Evolutionary conservation across 2,329 filamentous ascomycete genomes (phyloP), one percentile per base, ranked within the genome.

Genomic region (Pseudogymnoascus pannorum): DNA sequence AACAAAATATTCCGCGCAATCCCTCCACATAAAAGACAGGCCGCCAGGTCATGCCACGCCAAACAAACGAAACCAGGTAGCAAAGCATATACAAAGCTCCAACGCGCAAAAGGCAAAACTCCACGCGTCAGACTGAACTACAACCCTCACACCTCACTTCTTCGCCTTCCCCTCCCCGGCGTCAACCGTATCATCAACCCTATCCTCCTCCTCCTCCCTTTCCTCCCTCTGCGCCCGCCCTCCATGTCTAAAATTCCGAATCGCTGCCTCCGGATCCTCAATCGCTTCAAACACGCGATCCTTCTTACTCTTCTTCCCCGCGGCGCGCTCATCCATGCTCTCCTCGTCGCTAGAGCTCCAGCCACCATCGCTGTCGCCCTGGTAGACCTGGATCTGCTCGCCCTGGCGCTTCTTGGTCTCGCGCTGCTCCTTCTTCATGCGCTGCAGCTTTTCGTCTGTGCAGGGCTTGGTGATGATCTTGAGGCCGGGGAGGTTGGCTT

Each of bases 391-490:
- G 33, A 86, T 67, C 62, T 76, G 72, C 7, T 70, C 68, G 29
- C 82, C 81, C 68, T 83, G 79, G 40, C 77, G 77, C 79, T 89
- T 89, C 82, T 94, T 96, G 66, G 81, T 76, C 62, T 87, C 82
- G 24, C 84, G 78, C 76, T 96, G 92, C 64, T 86, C 81, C 42
- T 86, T 76, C 78, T 97, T 97, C 78, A 95, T 81, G 63, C 84
- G 79, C 44, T 80, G 75, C 74, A 96, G 87, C 66, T 84, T 79
- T 63, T 92, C 81, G 8, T 90, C 88, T 61, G 91, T 90, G 76
- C 90, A 95, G 70, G 92, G 88, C 67, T 93, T 83, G 0, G 85
- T 85, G 0, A 86, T 78, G 51, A 96, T 78, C 59, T 88, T 85
- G 1, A 97, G 76, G 0, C 90, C 91, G 0, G 90, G 89, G 33